A percentile compares a stretch with the other conserved stretches of the same genome.
phyloP scores from a whole-genome alignment of 2,329 filamentous ascomycete species.

The Podosphaera fusca region DNA sequence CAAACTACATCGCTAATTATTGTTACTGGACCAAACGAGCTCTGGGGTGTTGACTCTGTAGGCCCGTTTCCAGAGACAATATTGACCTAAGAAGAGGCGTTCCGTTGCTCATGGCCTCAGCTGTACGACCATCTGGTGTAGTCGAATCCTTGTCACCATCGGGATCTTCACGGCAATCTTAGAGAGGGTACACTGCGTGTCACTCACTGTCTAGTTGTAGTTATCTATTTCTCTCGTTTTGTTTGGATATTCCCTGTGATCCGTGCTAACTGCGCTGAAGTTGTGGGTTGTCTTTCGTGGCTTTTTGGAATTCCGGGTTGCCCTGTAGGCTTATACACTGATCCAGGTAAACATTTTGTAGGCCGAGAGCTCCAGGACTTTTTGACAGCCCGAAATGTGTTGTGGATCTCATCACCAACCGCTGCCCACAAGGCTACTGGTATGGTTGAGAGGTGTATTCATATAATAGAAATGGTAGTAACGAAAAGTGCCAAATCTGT shows the following conservation, averaged over 20 bases:
- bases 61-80: background rate
- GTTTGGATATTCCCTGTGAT: background rate
- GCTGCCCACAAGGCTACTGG: background rate
- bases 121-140: background rate
- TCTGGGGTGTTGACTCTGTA: background rate
- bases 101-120: background rate
- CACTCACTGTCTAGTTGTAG: background rate
- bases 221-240: background rate
- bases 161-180: too few relatives aligned
- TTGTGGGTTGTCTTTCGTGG: background rate
- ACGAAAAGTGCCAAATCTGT: background rate
- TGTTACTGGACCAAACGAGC: conserved; percentile 1
- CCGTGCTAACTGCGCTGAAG: background rate
- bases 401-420: background rate
- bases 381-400: background rate
- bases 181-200: too few relatives aligned
- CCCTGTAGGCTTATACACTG: too few relatives aligned
- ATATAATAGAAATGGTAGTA: background rate
- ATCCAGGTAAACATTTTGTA: too few relatives aligned
- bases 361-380: background rate
- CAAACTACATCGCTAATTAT: background rate
- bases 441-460: background rate
- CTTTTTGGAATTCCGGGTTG: background rate
- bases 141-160: too few relatives aligned
- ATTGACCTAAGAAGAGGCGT: background rate